phyloP scores from a whole-genome alignment of 2,329 filamentous ascomycete species.

The Calonectria pauciramosa region DNA sequence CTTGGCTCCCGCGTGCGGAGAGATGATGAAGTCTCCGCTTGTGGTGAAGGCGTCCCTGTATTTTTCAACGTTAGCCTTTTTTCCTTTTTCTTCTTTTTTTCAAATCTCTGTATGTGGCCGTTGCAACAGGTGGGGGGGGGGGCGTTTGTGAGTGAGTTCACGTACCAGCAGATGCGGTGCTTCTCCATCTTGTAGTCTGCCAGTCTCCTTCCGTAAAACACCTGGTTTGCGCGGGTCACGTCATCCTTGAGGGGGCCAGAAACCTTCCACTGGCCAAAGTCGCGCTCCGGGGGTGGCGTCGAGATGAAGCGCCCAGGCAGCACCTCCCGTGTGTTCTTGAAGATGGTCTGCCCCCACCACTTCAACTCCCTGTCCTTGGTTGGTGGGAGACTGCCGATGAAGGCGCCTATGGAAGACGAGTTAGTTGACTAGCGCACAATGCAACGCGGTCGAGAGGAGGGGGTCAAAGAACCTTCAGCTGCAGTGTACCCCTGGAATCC shows the following conservation, averaged over 20 bases:
- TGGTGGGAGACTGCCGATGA: conserved; percentile 70
- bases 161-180: conserved; percentile 77
- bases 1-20: conserved; percentile 63
- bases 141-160: conserved; percentile 2
- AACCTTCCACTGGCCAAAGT: conserved; percentile 76
- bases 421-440: conserved; percentile 48
- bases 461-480: conserved; percentile 45
- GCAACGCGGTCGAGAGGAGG: background rate
- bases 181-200: conserved; percentile 71
- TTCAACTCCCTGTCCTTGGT: conserved; percentile 66
- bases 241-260: conserved; percentile 68
- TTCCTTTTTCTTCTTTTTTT: background rate
- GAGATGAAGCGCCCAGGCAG: conserved; percentile 68
- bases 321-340: conserved; percentile 67
- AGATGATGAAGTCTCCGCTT: conserved; percentile 73
- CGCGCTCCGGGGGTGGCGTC: conserved; percentile 65
- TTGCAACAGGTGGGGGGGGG: background rate
- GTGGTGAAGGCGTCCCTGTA: conserved; percentile 75
- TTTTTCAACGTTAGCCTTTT: conserved; percentile 18
- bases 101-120: background rate
- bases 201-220: conserved; percentile 71
- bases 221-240: conserved; percentile 67
- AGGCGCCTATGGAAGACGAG: conserved; percentile 59
- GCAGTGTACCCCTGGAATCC: conserved; percentile 58
- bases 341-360: conserved; percentile 74